These are phyloP conservation scores for Aspergillus campestris DNA, from an alignment of 495 filamentous ascomycete species.

Conservation along the genomic window DNA sequence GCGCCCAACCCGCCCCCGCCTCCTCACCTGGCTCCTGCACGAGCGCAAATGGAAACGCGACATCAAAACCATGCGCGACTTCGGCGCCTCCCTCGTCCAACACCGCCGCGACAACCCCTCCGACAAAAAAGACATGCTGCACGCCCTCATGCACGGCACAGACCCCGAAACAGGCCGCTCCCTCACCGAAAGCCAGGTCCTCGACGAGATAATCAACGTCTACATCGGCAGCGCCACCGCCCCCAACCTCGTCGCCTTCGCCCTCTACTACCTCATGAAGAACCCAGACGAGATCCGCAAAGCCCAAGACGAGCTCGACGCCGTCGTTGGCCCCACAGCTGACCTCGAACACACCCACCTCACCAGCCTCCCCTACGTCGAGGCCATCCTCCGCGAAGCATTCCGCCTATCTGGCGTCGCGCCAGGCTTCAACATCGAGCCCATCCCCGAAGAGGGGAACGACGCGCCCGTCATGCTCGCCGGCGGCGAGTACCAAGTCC, in stretches of 20 bases:
- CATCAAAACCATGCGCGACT: conserved; percentile 48
- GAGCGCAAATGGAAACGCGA: conserved; percentile 44
- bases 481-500: conserved; percentile 60
- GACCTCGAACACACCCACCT: conserved; percentile 47
- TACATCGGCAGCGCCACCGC: conserved; percentile 39
- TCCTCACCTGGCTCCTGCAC: conserved; percentile 33
- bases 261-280: conserved; percentile 37
- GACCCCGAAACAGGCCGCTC: conserved; percentile 58
- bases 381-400: conserved; percentile 63
- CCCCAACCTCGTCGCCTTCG: conserved; percentile 36
- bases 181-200: conserved; percentile 51
- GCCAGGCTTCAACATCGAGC: conserved; percentile 51
- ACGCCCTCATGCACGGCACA: conserved; percentile 57
- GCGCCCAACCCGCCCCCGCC: conserved; percentile 29
- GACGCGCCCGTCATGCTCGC: conserved; percentile 42
- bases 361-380: conserved; percentile 53
- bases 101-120: conserved; percentile 43
- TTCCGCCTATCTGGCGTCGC: conserved; percentile 61
- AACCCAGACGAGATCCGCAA: conserved; percentile 26
- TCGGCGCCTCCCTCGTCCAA: conserved; percentile 50
- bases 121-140: conserved; percentile 59
- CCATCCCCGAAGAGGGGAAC: conserved; percentile 32
- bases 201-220: conserved; percentile 56
- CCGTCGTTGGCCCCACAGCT: conserved; percentile 21
- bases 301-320: conserved; percentile 36